Evolutionary conservation across 164 flowering plant genomes (phyloP), one percentile per base, ranked within the genome.

Genomic region (Stephania cephalantha): DNA sequence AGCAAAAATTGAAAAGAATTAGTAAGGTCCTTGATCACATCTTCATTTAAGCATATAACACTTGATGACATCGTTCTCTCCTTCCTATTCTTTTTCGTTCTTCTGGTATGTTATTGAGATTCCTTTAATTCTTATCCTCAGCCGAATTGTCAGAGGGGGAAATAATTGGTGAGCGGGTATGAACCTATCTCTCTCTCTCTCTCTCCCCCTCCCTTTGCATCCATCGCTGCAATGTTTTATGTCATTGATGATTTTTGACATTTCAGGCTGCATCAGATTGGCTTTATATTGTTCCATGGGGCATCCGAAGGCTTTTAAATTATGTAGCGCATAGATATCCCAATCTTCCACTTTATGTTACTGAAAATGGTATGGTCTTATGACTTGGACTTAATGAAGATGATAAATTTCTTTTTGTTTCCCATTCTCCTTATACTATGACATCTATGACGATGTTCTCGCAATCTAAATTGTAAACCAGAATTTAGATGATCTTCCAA

Each of bases 201-300:
- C 80, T 15, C 68, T 29, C 77, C 9, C 61, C 17, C 71, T 61
- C 74, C 50, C 80, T 35, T 10, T 64, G 17, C 77, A 12, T 52
- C 17, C 71, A 29, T 44, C 18, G 0, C 42, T 25, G 12, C 6
- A 58, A n/a, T 58, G 7, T 73, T 45, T 69, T 44, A 17, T 20
- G 10, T 61, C 15, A 45, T 68, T 66, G 42, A 72, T 46, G 20
- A 0, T 71, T 72, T 75, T 69, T n/a, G 68, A 13, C n/a, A 30
- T 85, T 69, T 72, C 86, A 94, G 97, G 98, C 97, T 48, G 97
- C 97, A 72, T 94, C 97, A 65, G 81, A 85, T 18, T 94, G 97
- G 97, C 97, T 94, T 64, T 94, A 90, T 73, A 82, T 92, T 78
- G 97, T 90, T 80, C 98, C 98, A 75, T 92, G 98, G 98, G 98